A percentile compares a stretch with the other conserved stretches of the same genome.
These are phyloP conservation scores for Boletellus deceptivus DNA, from an alignment of 1,284 basidiomycete genomes.

Conservation along the genomic window DNA sequence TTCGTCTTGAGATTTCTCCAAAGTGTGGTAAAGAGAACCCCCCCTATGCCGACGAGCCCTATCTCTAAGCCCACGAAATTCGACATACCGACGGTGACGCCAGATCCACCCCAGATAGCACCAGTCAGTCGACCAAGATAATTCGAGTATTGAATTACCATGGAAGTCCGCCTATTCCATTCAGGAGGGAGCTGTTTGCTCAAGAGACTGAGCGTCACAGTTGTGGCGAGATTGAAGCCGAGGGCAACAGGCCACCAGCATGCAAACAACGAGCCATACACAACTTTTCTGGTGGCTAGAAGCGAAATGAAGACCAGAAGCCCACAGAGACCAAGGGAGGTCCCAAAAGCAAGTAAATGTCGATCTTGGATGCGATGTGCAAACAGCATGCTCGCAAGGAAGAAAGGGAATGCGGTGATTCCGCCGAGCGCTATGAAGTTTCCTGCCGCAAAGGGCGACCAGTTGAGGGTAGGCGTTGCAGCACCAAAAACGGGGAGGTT, in stretches of 20 bases:
- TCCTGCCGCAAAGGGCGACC: conserved; percentile 62
- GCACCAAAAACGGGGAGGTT: conserved; percentile 68
- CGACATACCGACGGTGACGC: conserved; percentile 62
- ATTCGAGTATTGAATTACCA: conserved; percentile 68
- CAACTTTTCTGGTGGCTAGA: conserved; percentile 40
- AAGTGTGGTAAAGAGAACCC: conserved; percentile 48
- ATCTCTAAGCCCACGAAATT: conserved; percentile 64
- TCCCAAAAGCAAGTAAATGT: conserved; percentile 53
- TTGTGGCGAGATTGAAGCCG: conserved; percentile 68
- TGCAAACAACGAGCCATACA: conserved; percentile 52
- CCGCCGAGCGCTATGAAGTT: conserved; percentile 73
- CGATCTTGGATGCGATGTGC: conserved; percentile 62
- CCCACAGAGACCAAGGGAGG: conserved; percentile 49
- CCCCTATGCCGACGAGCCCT: conserved; percentile 57
- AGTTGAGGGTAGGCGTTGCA: conserved; percentile 42
- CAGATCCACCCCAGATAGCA: conserved; percentile 66
- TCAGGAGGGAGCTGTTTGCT: conserved; percentile 63
- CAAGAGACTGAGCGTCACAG: conserved; percentile 61
- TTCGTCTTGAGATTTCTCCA: conserved; percentile 70
- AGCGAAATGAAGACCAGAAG: conserved; percentile 52
- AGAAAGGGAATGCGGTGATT: conserved; percentile 61
- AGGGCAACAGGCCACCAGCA: conserved; percentile 69
- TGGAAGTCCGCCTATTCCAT: conserved; percentile 56
- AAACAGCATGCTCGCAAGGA: conserved; percentile 57
- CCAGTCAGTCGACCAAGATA: conserved; percentile 61